Evolutionary conservation across 225 moss, liverwort and hornwort genomes (phyloP).

Genomic region (Marchantia polymorpha): DNA sequence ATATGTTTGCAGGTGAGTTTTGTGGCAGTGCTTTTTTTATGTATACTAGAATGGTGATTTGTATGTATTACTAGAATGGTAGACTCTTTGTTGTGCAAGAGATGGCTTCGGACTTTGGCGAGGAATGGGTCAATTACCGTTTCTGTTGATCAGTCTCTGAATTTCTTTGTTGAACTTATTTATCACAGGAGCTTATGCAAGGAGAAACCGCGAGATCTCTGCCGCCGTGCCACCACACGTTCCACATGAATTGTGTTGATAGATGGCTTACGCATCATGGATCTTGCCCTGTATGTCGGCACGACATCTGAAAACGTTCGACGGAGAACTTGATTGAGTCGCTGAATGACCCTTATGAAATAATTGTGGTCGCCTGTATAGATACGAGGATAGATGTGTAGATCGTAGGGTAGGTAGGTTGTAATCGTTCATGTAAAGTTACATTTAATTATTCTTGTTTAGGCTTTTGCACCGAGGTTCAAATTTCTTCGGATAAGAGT

Average conservation of each 20-base stretch:
- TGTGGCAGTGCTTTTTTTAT: background rate
- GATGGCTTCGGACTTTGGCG: background rate
- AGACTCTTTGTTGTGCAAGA: no score
- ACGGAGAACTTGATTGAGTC: background rate
- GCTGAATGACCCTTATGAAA: background rate
- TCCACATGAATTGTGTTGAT: conserved; percentile 36
- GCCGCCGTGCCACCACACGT: conserved; percentile 37
- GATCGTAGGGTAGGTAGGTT: background rate
- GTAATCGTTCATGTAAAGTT: conserved; percentile 11
- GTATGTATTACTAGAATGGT: no score
- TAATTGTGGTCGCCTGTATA: conserved; percentile 20
- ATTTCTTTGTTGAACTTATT: background rate
- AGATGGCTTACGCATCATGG: conserved; percentile 38
- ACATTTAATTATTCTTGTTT: background rate
- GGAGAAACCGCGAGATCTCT: conserved; percentile 36
- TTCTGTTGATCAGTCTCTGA: background rate
- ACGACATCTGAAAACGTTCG: conserved; percentile 11
- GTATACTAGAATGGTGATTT: background rate
- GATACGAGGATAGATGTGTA: background rate
- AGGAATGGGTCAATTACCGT: background rate
- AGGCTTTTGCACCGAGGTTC: conserved; percentile 20
- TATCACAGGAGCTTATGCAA: conserved; percentile 34
- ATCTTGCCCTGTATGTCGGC: conserved; percentile 38
- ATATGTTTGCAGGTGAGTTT: conserved; percentile 35
- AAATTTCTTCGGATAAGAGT: background rate